Base-by-base conservation (phyloP, 169 alveolate species). In the Eimeria brunetti region DNA sequence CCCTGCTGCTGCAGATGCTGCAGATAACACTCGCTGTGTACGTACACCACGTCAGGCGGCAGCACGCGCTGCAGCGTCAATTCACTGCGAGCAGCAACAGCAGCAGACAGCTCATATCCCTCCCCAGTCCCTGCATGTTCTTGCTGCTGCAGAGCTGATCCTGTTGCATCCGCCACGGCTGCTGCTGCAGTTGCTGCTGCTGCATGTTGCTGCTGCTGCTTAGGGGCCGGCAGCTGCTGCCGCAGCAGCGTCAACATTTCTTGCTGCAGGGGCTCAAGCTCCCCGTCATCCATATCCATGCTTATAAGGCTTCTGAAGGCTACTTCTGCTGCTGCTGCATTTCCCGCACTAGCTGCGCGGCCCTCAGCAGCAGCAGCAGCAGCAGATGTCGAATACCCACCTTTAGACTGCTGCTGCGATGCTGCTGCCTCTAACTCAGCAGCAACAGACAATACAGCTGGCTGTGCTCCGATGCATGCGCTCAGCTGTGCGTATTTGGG, bases 1-100 rank as follows among this genome's bases (percentile, higher is more conserved):
- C 51, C 33, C 71, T 80, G 89, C 89, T 80, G 89, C 89, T 80
- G 89, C 41, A 80, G n/a, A 30, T 80, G 89, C 69, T 80, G 89
- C 89, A 80, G 41, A 30, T 80, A 80, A 24, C 89, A 80, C 2
- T 80, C 89, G 0, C 89, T 67, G 41, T 80, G 89, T 51, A 80
- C 5, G 89, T 80, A 80, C 51, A 80, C 89, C n/a, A 80, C 12
- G 18, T 80, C 89, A 3, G 89, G 62, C 51, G 89, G 89, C 89
- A 80, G 71, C 71, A 80, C 71, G 18, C 89, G 89, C 89, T 80
- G 60, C 64, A 80, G 89, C 71, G 89, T 80, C 69, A 80, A 51
- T 24, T 80, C 71, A 51, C 89, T 49, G 51, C 44, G 64, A 22
- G 51, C 89, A 12, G 51, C 89, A 67, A 30, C 46, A 67, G 76